Conservation (phyloP, 306 rosid species). For the Cicer yamashitae region DNA sequence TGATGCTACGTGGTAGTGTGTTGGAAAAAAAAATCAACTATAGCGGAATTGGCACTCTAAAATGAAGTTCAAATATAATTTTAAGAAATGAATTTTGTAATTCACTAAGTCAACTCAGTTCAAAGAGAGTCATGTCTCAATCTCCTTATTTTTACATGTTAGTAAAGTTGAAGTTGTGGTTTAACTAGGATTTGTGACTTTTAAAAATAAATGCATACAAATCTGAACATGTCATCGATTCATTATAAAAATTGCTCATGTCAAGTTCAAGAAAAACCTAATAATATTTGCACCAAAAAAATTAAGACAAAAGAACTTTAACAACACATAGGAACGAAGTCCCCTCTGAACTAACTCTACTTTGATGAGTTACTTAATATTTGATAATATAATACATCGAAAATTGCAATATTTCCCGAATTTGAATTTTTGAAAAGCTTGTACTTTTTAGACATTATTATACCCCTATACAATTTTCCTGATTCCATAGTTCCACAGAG, state of each 20-base stretch:
- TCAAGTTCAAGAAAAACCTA: neutral
- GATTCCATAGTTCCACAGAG: neutral
- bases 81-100: neutral
- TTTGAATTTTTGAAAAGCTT: neutral
- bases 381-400: neutral
- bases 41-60: neutral
- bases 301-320: neutral
- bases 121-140: neutral
- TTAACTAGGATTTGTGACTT: neutral
- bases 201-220: neutral
- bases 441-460: neutral
- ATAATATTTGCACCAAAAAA: neutral
- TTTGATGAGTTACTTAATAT: neutral
- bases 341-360: neutral
- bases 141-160: neutral
- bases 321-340: neutral
- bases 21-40: neutral
- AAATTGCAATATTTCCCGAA: neutral
- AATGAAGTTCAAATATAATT: neutral
- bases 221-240: neutral
- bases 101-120: neutral
- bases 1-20: neutral
- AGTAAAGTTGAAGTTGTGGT: neutral
- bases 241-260: neutral
- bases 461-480: neutral